Evolutionary conservation across 2,329 filamentous ascomycete genomes (phyloP).

Genomic region (Phyllosticta ampelicida): DNA sequence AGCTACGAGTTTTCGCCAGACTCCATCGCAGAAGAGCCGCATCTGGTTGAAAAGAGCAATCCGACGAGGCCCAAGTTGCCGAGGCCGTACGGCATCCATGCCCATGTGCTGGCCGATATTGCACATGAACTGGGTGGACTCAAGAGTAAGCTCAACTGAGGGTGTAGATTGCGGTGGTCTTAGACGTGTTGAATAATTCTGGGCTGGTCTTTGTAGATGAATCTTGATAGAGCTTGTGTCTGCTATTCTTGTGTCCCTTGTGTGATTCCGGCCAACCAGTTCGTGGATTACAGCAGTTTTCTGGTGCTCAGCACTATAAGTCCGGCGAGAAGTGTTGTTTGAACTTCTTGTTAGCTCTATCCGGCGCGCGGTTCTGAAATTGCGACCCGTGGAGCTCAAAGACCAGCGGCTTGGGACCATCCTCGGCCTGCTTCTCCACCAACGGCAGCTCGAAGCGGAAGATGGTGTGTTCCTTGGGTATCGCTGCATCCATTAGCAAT

Average conservation of each 20-base stretch:
- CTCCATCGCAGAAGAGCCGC: conserved; percentile 19
- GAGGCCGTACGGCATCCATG: background rate
- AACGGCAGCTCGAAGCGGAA: conserved; percentile 66
- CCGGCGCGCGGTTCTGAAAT: conserved; percentile 70
- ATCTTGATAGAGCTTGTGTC: background rate
- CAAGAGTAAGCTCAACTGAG: background rate
- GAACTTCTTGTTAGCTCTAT: conserved; percentile 85
- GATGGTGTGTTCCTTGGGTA: conserved; percentile 84
- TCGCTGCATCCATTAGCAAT: conserved; percentile 30
- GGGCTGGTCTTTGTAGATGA: background rate
- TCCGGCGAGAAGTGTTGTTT: conserved; percentile 51
- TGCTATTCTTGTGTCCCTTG: background rate
- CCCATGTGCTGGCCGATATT: background rate
- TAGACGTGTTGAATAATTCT: background rate
- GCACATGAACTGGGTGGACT: background rate
- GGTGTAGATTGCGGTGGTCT: background rate
- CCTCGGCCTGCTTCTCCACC: conserved; percentile 15
- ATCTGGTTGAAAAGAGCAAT: conserved; percentile 19
- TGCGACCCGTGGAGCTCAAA: conserved; percentile 86
- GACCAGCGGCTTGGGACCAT: conserved; percentile 40
- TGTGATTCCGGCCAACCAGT: background rate
- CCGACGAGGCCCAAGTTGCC: background rate
- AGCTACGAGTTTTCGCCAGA: conserved; percentile 20
- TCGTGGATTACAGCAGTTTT: background rate
- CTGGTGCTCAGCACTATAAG: background rate